These are phyloP conservation scores for Coemansia sp. DNA, from an alignment of 192 early-diverging fungal species.

Conservation along the genomic window DNA sequence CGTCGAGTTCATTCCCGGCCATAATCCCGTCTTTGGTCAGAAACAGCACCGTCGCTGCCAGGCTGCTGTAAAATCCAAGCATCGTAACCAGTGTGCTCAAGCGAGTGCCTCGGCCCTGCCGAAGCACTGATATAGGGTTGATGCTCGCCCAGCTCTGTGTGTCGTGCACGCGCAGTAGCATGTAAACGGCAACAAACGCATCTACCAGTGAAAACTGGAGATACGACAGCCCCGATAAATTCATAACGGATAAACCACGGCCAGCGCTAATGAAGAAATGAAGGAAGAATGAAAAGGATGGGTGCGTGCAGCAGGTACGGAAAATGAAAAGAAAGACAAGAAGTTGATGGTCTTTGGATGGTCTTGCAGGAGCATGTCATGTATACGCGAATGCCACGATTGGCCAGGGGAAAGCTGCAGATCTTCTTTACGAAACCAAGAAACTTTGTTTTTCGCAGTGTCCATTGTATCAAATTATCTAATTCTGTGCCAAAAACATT, in stretches of 20 bases:
- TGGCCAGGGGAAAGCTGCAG: not conserved
- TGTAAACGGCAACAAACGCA: constrained; percentile 35
- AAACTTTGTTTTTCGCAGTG: no score
- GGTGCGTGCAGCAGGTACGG: constrained; percentile 11
- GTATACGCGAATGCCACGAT: not conserved
- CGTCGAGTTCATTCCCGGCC: constrained; percentile 45
- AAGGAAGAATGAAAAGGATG: constrained; percentile 3
- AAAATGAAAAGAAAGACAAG: constrained; percentile 8
- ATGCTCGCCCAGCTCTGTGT: constrained; percentile 38
- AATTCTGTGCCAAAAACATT: constrained; percentile 20
- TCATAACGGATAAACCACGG: constrained; percentile 25
- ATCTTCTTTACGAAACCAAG: not conserved
- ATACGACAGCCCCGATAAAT: constrained; percentile 50
- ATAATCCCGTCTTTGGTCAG: constrained; percentile 47
- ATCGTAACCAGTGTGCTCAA: constrained; percentile 21
- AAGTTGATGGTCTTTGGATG: not conserved
- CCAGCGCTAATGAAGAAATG: not conserved
- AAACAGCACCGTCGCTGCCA: constrained; percentile 29
- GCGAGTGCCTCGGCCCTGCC: constrained; percentile 22
- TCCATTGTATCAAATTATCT: not conserved
- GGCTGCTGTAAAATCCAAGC: constrained; percentile 34
- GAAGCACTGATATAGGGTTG: constrained; percentile 28
- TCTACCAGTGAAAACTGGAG: constrained; percentile 52
- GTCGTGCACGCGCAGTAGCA: constrained; percentile 34
- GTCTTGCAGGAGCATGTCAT: no score